These are phyloP conservation scores for Wickerhamomyces rabaulensis DNA, from an alignment of 805 yeast genomes.

Conservation along the genomic window DNA sequence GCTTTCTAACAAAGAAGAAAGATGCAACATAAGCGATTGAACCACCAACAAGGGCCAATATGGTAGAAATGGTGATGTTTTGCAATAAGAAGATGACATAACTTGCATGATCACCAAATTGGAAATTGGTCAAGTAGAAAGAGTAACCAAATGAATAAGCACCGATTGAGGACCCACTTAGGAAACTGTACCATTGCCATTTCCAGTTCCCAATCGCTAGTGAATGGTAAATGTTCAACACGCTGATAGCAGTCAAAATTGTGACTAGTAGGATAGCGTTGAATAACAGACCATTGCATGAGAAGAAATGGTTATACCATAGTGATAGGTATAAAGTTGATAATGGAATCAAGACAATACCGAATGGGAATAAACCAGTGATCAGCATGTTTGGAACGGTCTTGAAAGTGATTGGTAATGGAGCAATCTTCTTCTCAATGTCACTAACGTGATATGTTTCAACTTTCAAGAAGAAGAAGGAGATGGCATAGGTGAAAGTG, in stretches of 20 bases:
- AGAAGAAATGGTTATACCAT: conserved; percentile 24
- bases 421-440: conserved; percentile 19
- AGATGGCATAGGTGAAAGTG: conserved; percentile 8
- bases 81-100: conserved; percentile 20
- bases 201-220: conserved; percentile 26
- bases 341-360: conserved; percentile 22
- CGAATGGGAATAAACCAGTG: conserved; percentile 26
- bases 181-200: conserved; percentile 26
- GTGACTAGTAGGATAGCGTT: conserved; percentile 14
- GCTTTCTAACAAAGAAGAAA: conserved; percentile 13
- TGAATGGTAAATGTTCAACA: conserved; percentile 19
- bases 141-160: conserved; percentile 22
- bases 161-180: conserved; percentile 24
- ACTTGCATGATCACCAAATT: conserved; percentile 24
- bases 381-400: conserved; percentile 22
- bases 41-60: conserved; percentile 22
- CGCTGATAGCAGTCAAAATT: conserved; percentile 14
- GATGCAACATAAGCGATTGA: conserved; percentile 16
- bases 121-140: conserved; percentile 21
- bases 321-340: conserved; percentile 22
- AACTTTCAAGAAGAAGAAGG: conserved; percentile 10
- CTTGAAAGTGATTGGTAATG: conserved; percentile 22
- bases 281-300: conserved; percentile 13
- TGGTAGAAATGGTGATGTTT: conserved; percentile 18
- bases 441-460: conserved; percentile 10